phyloP scores from a whole-genome alignment of 441 rosid species.

The Euphorbia corollata region DNA sequence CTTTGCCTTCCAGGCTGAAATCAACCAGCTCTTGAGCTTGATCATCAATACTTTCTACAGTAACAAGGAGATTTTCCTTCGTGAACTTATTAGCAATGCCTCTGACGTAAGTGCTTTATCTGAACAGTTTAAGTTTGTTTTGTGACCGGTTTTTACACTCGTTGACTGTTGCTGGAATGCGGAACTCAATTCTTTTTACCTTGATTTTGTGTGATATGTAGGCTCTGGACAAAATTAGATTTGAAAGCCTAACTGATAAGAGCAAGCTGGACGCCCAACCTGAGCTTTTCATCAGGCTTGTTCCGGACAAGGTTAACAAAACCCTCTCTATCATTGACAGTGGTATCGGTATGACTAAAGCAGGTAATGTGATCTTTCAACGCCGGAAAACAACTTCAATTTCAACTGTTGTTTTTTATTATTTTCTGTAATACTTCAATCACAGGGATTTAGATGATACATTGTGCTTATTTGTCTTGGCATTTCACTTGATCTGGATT shows the following conservation, averaged over 20 bases:
- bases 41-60: conserved; percentile 83
- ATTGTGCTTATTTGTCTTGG: background rate
- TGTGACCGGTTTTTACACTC: background rate
- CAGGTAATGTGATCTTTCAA: conserved; percentile 31
- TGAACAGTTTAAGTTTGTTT: background rate
- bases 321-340: conserved; percentile 65
- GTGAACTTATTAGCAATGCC: conserved; percentile 71
- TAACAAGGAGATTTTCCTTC: conserved; percentile 88
- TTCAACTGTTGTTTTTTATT: no score
- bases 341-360: conserved; percentile 86
- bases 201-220: conserved; percentile 1
- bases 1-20: conserved; percentile 83
- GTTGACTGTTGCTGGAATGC: no score
- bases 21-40: conserved; percentile 69
- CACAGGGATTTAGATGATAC: background rate
- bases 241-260: conserved; percentile 75
- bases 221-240: conserved; percentile 83
- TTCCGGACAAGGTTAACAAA: conserved; percentile 66
- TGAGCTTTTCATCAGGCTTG: conserved; percentile 63
- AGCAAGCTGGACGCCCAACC: conserved; percentile 84
- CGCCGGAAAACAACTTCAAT: no score
- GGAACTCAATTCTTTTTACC: no score
- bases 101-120: conserved; percentile 51
- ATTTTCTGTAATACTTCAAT: background rate
- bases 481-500: background rate